These are phyloP conservation scores for Setomelanomma holmii DNA, from an alignment of 2,329 filamentous ascomycete genomes.

Conservation along the genomic window DNA sequence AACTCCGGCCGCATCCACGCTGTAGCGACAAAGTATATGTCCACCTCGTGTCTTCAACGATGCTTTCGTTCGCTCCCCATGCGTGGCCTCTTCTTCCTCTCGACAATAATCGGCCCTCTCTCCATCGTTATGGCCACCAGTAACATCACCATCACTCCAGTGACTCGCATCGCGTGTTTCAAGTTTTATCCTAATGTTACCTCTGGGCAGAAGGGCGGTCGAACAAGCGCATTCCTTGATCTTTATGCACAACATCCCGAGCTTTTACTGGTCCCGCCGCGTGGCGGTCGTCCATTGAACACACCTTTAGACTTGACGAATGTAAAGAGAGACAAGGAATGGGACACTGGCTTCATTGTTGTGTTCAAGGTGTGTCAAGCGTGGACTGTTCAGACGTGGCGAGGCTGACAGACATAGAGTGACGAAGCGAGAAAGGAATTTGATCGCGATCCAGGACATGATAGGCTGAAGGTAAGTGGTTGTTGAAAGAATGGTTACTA, in stretches of 20 bases:
- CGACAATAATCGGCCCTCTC: background rate
- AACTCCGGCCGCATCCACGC: too few relatives aligned
- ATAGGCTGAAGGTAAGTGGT: conserved; percentile 30
- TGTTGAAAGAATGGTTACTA: too few relatives aligned
- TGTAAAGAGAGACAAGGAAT: conserved; percentile 28
- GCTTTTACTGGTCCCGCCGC: conserved; percentile 19
- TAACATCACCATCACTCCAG: conserved; percentile 4
- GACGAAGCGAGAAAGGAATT: conserved; percentile 29
- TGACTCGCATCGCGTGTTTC: conserved; percentile 35
- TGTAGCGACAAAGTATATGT: background rate
- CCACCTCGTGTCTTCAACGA: background rate
- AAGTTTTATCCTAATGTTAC: conserved; percentile 24
- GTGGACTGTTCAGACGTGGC: too few relatives aligned
- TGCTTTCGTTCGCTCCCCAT: background rate
- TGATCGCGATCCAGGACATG: conserved; percentile 31
- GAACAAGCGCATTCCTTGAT: conserved; percentile 29
- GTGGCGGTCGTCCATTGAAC: conserved; percentile 28
- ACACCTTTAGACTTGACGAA: conserved; percentile 29
- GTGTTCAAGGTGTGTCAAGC: conserved; percentile 35
- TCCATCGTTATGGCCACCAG: background rate
- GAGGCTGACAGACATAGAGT: conserved; percentile 17
- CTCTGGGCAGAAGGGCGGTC: conserved; percentile 25
- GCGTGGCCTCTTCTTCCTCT: background rate
- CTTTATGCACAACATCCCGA: conserved; percentile 29
- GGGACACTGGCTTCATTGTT: conserved; percentile 37